Evolutionary conservation across 768 basidiomycete genomes (phyloP).

Genomic region (Chiua virens): DNA sequence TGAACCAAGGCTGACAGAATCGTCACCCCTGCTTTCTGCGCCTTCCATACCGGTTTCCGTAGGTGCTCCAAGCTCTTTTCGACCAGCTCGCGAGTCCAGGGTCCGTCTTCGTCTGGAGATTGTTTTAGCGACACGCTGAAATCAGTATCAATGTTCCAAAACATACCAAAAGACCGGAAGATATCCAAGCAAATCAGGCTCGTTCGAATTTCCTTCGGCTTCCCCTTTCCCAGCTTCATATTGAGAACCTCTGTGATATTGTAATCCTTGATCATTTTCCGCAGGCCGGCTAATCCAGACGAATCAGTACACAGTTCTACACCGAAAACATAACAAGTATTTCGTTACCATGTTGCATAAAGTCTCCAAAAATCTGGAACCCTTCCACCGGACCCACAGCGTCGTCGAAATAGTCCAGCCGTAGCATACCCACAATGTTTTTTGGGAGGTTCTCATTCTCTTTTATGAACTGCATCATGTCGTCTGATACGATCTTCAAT

Average conservation of each 20-base stretch:
- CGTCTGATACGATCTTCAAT: constrained; percentile 1
- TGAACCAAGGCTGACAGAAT: constrained; percentile 6
- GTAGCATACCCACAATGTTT: constrained; percentile 22
- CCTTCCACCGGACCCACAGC: constrained; percentile 21
- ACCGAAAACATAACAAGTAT: not conserved
- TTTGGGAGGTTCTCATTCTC: constrained; percentile 4
- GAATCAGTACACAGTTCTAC: not conserved
- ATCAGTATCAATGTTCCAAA: not conserved
- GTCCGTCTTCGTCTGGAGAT: too few species aligned
- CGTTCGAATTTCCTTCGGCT: constrained; percentile 16
- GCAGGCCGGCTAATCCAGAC: constrained; percentile 7
- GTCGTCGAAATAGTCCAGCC: constrained; percentile 24
- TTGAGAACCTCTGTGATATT: constrained; percentile 15
- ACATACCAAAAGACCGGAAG: constrained; percentile 16
- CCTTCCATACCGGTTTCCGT: not conserved
- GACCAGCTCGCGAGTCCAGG: not conserved
- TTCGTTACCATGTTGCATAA: constrained; percentile 18
- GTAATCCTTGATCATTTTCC: constrained; percentile 6
- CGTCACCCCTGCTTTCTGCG: constrained; percentile 3
- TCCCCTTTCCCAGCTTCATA: constrained; percentile 10
- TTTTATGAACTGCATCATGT: constrained; percentile 11
- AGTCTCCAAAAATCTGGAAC: constrained; percentile 19
- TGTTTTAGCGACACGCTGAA: not conserved
- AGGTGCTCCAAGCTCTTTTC: not conserved
- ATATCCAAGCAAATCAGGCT: constrained; percentile 22